phyloP scores from a whole-genome alignment of 345 rosid genomes.

The Salix purpurea region DNA sequence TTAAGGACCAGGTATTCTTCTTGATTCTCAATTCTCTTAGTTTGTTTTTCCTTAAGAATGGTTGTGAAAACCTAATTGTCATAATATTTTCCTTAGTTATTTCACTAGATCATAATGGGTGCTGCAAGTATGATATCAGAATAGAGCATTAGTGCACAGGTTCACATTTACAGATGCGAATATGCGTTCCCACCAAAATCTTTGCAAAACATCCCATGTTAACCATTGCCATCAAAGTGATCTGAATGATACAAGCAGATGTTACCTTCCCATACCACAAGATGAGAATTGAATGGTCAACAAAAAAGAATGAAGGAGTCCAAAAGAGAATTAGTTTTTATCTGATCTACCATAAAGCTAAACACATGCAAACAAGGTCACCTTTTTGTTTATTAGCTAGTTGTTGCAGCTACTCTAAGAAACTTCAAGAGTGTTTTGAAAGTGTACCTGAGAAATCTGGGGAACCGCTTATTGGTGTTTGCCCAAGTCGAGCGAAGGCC shows the following conservation, averaged over 20 bases:
- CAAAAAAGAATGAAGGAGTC: neutral
- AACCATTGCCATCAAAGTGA: neutral
- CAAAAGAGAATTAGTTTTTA: neutral
- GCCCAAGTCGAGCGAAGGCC: constrained; percentile 32
- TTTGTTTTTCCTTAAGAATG: neutral
- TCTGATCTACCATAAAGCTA: neutral
- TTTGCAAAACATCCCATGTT: neutral
- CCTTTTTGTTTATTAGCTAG: neutral
- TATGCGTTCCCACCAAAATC: neutral
- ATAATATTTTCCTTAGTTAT: neutral
- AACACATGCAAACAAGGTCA: neutral
- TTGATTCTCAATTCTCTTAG: neutral
- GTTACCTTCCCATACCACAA: neutral
- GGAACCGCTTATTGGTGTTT: constrained; percentile 26
- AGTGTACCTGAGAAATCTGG: constrained; percentile 42
- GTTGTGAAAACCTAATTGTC: neutral
- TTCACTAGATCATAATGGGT: neutral
- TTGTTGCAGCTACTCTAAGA: neutral
- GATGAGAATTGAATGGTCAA: neutral
- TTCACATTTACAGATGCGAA: neutral
- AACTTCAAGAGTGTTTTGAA: neutral
- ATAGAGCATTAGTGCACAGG: neutral
- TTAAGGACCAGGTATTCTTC: neutral
- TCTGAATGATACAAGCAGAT: neutral
- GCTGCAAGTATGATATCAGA: neutral